A percentile compares a stretch with the other conserved stretches of the same genome.
phyloP scores from a whole-genome alignment of 2,329 filamentous ascomycete genomes.

The Aspergillus sp. region DNA sequence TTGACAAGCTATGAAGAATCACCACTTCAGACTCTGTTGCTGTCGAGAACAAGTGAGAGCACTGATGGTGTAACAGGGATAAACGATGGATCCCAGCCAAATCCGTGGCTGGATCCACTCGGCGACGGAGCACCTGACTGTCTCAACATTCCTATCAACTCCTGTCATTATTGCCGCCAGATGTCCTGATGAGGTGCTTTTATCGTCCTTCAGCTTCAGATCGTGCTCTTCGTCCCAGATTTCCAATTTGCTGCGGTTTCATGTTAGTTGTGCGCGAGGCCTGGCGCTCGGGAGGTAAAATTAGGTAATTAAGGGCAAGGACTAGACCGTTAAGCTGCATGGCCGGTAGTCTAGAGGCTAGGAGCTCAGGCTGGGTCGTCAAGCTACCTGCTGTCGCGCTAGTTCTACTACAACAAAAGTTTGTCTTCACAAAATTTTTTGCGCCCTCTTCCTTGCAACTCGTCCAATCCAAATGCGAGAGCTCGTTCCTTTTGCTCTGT shows the following conservation, averaged over 20 bases:
- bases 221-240: background rate
- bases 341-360: constrained; percentile 3
- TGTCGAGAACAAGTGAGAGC: background rate
- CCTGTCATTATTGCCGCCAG: background rate
- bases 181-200: background rate
- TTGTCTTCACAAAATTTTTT: background rate
- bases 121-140: constrained; percentile 21
- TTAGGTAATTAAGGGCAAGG: constrained; percentile 10
- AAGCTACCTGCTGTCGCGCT: background rate
- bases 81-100: constrained; percentile 18
- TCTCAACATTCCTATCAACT: constrained; percentile 9
- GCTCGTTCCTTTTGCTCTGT: background rate
- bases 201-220: background rate
- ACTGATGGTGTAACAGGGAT: constrained; percentile 1
- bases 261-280: background rate
- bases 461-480: background rate
- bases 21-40: background rate
- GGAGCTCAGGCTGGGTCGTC: background rate
- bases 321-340: constrained; percentile 19
- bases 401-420: background rate
- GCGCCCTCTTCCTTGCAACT: background rate
- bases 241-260: background rate
- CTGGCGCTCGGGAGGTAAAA: background rate
- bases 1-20: background rate
- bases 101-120: constrained; percentile 20